A percentile compares a stretch with the other conserved stretches of the same genome.
Evolutionary conservation across 1,139 yeast species (phyloP).

Genomic region (Dujonia santamariae): DNA sequence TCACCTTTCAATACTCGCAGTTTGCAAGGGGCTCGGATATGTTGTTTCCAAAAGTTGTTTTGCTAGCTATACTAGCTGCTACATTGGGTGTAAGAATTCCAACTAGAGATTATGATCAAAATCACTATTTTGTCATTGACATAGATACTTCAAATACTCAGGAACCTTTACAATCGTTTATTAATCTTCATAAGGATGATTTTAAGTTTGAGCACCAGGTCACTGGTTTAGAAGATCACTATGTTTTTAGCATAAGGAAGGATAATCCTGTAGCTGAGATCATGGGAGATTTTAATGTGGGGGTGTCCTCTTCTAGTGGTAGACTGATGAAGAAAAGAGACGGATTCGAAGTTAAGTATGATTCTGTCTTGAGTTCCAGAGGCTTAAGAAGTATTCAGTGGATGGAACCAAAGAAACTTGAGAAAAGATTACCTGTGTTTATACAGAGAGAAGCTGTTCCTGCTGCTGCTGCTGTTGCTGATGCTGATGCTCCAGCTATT

Average conservation of each 20-base stretch:
- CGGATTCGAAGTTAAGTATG: conserved; percentile 26
- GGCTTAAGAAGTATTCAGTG: conserved; percentile 45
- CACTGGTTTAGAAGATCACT: conserved; percentile 56
- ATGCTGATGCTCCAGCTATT: neutral
- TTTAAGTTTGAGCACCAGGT: conserved; percentile 56
- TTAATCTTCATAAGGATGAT: conserved; percentile 28
- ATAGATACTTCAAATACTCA: conserved; percentile 31
- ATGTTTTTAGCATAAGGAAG: conserved; percentile 56
- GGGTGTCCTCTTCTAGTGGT: conserved; percentile 1
- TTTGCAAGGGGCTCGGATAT: no score
- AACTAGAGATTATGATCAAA: conserved; percentile 33
- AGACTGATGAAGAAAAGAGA: conserved; percentile 25
- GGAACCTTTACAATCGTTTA: conserved; percentile 29
- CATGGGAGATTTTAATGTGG: conserved; percentile 36
- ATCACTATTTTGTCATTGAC: conserved; percentile 59
- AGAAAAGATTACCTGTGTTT: conserved; percentile 44
- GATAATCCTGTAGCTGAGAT: conserved; percentile 28
- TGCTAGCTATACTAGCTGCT: no score
- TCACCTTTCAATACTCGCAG: no score
- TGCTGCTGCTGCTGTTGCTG: conserved; percentile 1
- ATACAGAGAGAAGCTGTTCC: conserved; percentile 15
- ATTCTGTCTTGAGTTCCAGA: conserved; percentile 22
- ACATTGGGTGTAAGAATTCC: no score
- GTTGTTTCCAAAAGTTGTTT: no score
- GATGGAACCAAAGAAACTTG: conserved; percentile 45